phyloP scores from a whole-genome alignment of 2,329 filamentous ascomycete species.

The Aspergillus brunneoviolaceus region DNA sequence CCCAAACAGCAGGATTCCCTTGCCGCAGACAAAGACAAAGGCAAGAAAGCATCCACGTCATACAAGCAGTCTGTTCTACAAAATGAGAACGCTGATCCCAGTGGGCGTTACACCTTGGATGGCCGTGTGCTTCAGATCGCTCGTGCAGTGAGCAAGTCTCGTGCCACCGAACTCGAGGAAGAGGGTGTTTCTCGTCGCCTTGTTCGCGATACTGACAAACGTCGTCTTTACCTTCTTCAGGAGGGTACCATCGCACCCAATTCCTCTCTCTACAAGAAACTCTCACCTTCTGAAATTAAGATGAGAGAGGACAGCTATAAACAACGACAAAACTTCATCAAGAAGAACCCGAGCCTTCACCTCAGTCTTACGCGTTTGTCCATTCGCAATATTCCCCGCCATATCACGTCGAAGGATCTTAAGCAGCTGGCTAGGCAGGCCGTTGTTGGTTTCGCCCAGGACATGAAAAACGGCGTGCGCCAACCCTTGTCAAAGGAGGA shows the following conservation, averaged over 20 bases:
- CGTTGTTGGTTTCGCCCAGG: conserved; percentile 89
- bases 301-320: conserved; percentile 84
- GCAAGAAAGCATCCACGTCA: conserved; percentile 43
- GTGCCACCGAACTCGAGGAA: conserved; percentile 73
- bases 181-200: conserved; percentile 63
- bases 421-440: conserved; percentile 88
- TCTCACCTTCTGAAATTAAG: conserved; percentile 76
- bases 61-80: conserved; percentile 81
- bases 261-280: conserved; percentile 71
- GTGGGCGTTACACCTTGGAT: conserved; percentile 84
- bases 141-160: conserved; percentile 78
- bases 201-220: conserved; percentile 79
- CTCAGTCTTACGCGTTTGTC: conserved; percentile 87
- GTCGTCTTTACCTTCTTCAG: conserved; percentile 79
- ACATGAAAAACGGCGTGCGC: conserved; percentile 76
- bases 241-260: conserved; percentile 81
- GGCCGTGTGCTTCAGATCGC: conserved; percentile 83
- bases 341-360: conserved; percentile 85
- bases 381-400: conserved; percentile 84
- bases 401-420: conserved; percentile 79
- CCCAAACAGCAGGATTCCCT: conserved; percentile 56
- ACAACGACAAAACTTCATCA: conserved; percentile 86
- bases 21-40: conserved; percentile 42
- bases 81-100: conserved; percentile 76
- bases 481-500: conserved; percentile 87